Evolutionary conservation across 495 filamentous ascomycete genomes (phyloP).

Genomic region (Talaromyces adpressus): DNA sequence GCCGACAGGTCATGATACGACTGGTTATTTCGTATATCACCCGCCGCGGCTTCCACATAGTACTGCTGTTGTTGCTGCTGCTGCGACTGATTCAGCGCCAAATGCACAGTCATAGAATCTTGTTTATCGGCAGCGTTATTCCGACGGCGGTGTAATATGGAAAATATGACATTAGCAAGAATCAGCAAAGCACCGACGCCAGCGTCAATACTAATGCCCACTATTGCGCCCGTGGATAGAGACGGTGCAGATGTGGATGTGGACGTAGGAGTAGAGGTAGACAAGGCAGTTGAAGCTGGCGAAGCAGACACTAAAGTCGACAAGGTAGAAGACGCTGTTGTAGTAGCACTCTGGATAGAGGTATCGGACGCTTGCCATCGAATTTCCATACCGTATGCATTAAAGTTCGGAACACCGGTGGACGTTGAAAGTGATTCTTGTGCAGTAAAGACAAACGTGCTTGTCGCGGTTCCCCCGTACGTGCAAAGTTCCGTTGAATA

Average conservation of each 20-base stretch:
- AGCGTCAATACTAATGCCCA: not conserved
- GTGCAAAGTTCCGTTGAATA: conserved; percentile 1
- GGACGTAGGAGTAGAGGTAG: not conserved
- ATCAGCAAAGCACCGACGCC: not conserved
- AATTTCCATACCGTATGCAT: conserved; percentile 4
- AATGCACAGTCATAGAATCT: not conserved
- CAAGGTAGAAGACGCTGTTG: not conserved
- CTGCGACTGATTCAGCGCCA: not conserved
- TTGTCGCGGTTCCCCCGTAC: not conserved
- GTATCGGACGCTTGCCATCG: not conserved
- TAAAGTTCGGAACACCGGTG: not conserved
- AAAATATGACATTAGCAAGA: not conserved
- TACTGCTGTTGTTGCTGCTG: not conserved
- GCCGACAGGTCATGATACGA: not conserved
- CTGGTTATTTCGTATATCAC: not conserved
- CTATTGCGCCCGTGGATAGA: not conserved
- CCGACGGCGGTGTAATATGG: not conserved
- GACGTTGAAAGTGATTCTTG: not conserved
- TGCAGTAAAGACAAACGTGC: not conserved
- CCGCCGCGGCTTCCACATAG: not conserved
- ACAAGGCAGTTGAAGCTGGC: not conserved
- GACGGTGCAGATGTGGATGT: not conserved
- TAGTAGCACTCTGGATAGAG: not conserved
- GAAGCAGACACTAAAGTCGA: not conserved
- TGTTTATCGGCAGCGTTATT: not conserved